A percentile compares a stretch with the other conserved stretches of the same genome.
Evolutionary conservation across 2,329 filamentous ascomycete genomes (phyloP).

Genomic region (Penicillium verrucosum): DNA sequence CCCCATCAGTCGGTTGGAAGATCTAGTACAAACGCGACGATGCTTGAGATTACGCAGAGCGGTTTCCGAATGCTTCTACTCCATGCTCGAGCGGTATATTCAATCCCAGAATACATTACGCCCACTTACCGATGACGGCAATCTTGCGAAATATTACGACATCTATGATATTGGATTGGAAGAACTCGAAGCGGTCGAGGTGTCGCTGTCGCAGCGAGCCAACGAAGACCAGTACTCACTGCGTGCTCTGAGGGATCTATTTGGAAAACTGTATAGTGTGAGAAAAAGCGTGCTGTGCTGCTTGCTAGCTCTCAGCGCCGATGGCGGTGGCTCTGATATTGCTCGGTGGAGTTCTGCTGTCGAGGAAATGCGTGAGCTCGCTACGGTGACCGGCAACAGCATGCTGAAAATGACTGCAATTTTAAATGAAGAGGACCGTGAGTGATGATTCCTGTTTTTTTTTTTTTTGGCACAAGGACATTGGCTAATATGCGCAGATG

Average conservation of each 20-base stretch:
- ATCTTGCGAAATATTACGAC: slow-evolving; percentile 89
- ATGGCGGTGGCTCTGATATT: slow-evolving; percentile 73
- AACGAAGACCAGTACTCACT: slow-evolving; percentile 75
- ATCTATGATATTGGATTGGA: slow-evolving; percentile 75
- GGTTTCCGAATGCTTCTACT: slow-evolving; percentile 67
- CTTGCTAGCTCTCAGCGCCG: slow-evolving; percentile 80
- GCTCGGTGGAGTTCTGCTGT: slow-evolving; percentile 73
- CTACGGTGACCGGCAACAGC: slow-evolving; percentile 58
- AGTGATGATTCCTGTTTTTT: slow-evolving; percentile 34
- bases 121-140: slow-evolving; percentile 70
- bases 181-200: slow-evolving; percentile 68
- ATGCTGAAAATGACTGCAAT: slow-evolving; percentile 66
- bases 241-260: slow-evolving; percentile 74
- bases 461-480: not conserved
- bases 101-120: slow-evolving; percentile 67
- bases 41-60: slow-evolving; percentile 76
- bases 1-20: slow-evolving; percentile 88
- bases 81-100: slow-evolving; percentile 68
- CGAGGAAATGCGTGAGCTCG: slow-evolving; percentile 68
- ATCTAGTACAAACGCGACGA: slow-evolving; percentile 71
- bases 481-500: slow-evolving; percentile 27
- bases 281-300: slow-evolving; percentile 85
- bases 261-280: slow-evolving; percentile 74
- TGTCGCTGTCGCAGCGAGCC: slow-evolving; percentile 61
- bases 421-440: slow-evolving; percentile 75